Evolutionary conservation across 2,329 filamentous ascomycete genomes (phyloP).

Genomic region (Epichloe festucae): DNA sequence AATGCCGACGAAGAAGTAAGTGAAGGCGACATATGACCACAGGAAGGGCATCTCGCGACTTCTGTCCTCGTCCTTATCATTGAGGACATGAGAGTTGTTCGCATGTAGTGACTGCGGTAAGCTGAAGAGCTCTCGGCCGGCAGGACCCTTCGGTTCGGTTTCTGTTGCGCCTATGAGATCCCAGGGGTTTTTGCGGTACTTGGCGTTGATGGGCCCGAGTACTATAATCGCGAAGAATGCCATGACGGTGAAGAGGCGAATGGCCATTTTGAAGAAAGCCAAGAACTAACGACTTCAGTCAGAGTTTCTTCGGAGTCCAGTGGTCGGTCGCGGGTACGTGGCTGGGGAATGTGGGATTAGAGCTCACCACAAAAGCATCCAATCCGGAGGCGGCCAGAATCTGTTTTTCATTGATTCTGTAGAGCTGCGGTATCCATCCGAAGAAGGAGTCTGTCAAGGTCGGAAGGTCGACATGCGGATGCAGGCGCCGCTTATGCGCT

Average conservation of each 20-base stretch:
- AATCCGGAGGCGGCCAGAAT: conserved; percentile 81
- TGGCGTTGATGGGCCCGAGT: conserved; percentile 73
- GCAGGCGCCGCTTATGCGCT: conserved; percentile 66
- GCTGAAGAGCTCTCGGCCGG: conserved; percentile 4
- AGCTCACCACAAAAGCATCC: conserved; percentile 76
- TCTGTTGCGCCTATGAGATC: neutral
- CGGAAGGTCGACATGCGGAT: conserved; percentile 50
- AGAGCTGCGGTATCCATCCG: conserved; percentile 84
- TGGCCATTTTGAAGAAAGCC: conserved; percentile 90
- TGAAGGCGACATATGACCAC: conserved; percentile 91
- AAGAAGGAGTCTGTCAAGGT: conserved; percentile 73
- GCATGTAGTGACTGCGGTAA: conserved; percentile 5
- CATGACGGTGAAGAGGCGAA: conserved; percentile 66
- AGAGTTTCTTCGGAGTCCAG: conserved; percentile 3
- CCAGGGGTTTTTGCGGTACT: conserved; percentile 29
- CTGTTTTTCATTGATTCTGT: conserved; percentile 76
- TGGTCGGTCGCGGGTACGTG: neutral
- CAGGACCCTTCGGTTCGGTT: neutral
- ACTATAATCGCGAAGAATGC: conserved; percentile 71
- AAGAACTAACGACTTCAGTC: conserved; percentile 46
- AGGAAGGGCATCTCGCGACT: conserved; percentile 42
- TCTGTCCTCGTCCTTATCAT: conserved; percentile 21
- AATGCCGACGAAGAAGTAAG: conserved; percentile 78
- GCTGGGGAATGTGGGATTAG: neutral
- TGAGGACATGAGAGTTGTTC: conserved; percentile 9